A percentile compares a stretch with the other conserved stretches of the same genome.
These are phyloP conservation scores for Chenopodium suecicum DNA, from an alignment of 148 eudicot species.

Conservation along the genomic window DNA sequence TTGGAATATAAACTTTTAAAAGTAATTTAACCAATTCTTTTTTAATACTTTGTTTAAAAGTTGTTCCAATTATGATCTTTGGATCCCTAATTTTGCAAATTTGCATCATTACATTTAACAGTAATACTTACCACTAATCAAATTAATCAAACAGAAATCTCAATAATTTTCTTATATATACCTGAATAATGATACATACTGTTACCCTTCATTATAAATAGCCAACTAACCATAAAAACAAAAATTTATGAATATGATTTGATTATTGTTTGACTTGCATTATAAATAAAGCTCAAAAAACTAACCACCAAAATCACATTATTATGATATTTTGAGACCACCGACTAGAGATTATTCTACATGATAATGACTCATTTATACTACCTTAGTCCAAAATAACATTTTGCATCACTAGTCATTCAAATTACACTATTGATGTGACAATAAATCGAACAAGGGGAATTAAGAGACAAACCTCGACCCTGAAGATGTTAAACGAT, in stretches of 20 bases:
- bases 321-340: too few species aligned
- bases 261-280: not conserved
- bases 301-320: not conserved
- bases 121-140: not conserved
- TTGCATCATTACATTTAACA: not conserved
- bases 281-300: not conserved
- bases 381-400: too few species aligned
- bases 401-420: too few species aligned
- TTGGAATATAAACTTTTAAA: not conserved
- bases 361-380: too few species aligned
- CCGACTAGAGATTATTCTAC: not conserved
- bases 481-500: constrained; percentile 65
- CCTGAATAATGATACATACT: not conserved
- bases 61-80: not conserved
- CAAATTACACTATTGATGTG: too few species aligned
- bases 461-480: constrained; percentile 53
- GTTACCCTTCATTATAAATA: not conserved
- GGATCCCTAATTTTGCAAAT: not conserved
- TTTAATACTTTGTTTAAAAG: not conserved
- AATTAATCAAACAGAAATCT: not conserved
- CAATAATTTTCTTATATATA: not conserved
- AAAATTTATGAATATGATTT: not conserved
- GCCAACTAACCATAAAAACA: not conserved
- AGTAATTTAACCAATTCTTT: not conserved
- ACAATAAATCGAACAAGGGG: too few species aligned